Evolutionary conservation across 176 grass and related monocot genomes (phyloP).

Genomic region (Bolboschoenus planiculmis): DNA sequence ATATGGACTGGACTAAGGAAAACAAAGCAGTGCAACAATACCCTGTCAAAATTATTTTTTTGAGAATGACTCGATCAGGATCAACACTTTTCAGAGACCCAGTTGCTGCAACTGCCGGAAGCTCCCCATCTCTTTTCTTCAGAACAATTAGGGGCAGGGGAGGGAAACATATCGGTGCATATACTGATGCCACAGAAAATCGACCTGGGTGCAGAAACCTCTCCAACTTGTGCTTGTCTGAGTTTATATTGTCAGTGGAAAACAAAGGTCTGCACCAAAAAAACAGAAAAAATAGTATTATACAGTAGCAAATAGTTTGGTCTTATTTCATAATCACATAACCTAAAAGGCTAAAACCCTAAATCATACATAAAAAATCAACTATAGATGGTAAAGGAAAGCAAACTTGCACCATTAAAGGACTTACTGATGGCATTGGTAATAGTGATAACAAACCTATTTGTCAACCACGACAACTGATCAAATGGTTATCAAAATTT

Average conservation of each 20-base stretch:
- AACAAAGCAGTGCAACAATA: conserved; percentile 32
- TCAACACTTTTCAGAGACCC: conserved; percentile 84
- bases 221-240: conserved; percentile 98
- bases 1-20: neutral
- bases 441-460: neutral
- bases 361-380: conserved; percentile 15
- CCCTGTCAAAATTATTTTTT: conserved; percentile 94
- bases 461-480: neutral
- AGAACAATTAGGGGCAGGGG: conserved; percentile 65
- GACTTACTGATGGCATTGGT: neutral
- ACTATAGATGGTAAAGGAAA: neutral
- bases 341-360: conserved; percentile 8
- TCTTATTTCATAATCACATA: neutral
- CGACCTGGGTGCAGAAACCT: conserved; percentile 86
- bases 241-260: conserved; percentile 86
- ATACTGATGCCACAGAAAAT: conserved; percentile 81
- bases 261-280: conserved; percentile 62
- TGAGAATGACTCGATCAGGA: conserved; percentile 73
- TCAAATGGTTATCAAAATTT: neutral
- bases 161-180: conserved; percentile 80
- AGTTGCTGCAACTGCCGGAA: conserved; percentile 54
- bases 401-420: neutral
- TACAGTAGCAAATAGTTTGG: conserved; percentile 13
- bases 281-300: neutral
- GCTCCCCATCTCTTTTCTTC: conserved; percentile 57